A percentile compares a stretch with the other conserved stretches of the same genome.
Conservation (phyloP, 345 rosid species). For the Ricinus communis region DNA sequence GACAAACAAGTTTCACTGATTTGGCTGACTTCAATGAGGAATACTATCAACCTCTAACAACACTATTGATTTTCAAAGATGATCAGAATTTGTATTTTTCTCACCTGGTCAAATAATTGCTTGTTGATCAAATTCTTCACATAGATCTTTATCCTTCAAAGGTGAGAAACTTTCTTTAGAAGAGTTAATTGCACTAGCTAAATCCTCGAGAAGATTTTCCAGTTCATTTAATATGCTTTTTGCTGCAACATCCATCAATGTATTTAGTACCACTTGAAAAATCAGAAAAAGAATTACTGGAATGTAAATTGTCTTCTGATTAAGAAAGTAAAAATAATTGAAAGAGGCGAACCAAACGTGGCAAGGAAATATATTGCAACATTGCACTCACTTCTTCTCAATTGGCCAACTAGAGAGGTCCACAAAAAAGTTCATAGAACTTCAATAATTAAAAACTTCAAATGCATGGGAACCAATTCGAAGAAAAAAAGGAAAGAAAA, state of each 20-base stretch:
- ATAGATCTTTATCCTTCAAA: conserved; percentile 23
- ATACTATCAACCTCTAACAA: background rate
- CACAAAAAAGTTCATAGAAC: background rate
- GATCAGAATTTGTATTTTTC: background rate
- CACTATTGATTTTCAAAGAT: background rate
- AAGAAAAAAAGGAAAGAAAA: no score
- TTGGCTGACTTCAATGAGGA: background rate
- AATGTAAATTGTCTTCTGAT: no score
- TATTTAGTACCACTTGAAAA: background rate
- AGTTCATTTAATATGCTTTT: conserved; percentile 54
- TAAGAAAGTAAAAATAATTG: no score
- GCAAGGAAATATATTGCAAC: no score
- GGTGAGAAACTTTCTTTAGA: conserved; percentile 30
- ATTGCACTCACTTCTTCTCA: no score
- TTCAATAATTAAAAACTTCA: background rate
- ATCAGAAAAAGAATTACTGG: background rate
- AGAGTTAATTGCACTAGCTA: conserved; percentile 37
- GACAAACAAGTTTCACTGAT: background rate
- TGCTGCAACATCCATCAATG: conserved; percentile 43
- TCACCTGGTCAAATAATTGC: conserved; percentile 45
- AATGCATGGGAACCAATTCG: background rate
- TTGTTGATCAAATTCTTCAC: conserved; percentile 29
- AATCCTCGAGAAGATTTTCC: conserved; percentile 48
- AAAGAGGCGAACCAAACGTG: no score
- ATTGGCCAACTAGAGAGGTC: no score